Evolutionary conservation across 495 filamentous ascomycete genomes (phyloP).

Genomic region (Penicillium argentinense): DNA sequence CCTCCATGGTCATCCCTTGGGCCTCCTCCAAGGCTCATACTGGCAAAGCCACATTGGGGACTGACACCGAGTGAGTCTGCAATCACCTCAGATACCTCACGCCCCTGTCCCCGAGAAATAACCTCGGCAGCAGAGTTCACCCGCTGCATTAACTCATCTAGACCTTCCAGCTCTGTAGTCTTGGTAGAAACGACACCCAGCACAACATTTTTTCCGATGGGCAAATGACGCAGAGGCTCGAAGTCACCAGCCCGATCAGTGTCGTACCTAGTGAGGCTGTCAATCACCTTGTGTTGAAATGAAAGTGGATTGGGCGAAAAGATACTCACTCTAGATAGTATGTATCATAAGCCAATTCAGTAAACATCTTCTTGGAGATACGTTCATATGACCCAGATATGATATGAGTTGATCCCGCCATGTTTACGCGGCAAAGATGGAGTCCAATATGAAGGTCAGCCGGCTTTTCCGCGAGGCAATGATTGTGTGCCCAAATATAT

Average conservation of each 20-base stretch:
- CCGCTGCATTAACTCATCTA: slow-evolving; percentile 42
- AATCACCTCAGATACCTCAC: slow-evolving; percentile 39
- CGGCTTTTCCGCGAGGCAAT: slow-evolving; percentile 54
- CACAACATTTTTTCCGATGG: slow-evolving; percentile 21
- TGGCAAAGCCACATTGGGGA: slow-evolving; percentile 66
- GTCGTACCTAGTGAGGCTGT: slow-evolving; percentile 9
- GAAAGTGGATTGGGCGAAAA: not conserved
- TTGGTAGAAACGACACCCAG: slow-evolving; percentile 23
- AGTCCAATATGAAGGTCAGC: slow-evolving; percentile 60
- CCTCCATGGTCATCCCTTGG: slow-evolving; percentile 55
- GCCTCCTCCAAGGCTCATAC: slow-evolving; percentile 49
- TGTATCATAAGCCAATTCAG: slow-evolving; percentile 18
- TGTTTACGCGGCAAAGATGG: slow-evolving; percentile 63
- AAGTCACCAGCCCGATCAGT: slow-evolving; percentile 19
- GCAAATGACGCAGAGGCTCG: slow-evolving; percentile 19
- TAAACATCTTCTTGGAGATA: slow-evolving; percentile 34
- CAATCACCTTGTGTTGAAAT: not conserved
- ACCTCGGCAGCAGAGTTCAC: slow-evolving; percentile 55
- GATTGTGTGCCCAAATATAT: slow-evolving; percentile 61
- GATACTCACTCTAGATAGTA: slow-evolving; percentile 23
- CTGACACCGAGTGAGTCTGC: slow-evolving; percentile 56
- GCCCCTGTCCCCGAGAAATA: slow-evolving; percentile 46
- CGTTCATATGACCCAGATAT: slow-evolving; percentile 61
- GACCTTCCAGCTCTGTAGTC: slow-evolving; percentile 10
- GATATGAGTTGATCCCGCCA: slow-evolving; percentile 49